A percentile compares a stretch with the other conserved stretches of the same genome.
Evolutionary conservation across 352 stramenopile genomes (phyloP).

Genomic region (Phytopythium delawarense): DNA sequence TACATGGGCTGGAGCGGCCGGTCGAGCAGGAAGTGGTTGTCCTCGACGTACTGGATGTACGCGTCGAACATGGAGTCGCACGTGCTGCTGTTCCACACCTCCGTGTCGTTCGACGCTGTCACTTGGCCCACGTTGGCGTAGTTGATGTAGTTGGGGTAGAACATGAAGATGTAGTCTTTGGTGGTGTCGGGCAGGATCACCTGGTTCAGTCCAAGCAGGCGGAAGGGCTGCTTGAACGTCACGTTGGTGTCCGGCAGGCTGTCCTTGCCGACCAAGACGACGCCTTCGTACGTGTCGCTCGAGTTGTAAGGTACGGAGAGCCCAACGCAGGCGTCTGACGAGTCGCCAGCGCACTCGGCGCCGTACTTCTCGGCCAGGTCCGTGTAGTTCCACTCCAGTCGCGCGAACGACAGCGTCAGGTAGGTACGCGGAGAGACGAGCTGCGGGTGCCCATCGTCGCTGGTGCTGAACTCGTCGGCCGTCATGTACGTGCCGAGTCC

Average conservation of each 20-base stretch:
- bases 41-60: slow-evolving; percentile 35
- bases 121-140: slow-evolving; percentile 3
- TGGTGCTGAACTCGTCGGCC: slow-evolving; percentile 15
- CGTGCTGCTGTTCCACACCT: neutral
- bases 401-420: slow-evolving; percentile 29
- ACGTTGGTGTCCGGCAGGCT: slow-evolving; percentile 16
- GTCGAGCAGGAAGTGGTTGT: slow-evolving; percentile 45
- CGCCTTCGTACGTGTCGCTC: slow-evolving; percentile 12
- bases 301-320: slow-evolving; percentile 16
- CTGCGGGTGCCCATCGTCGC: slow-evolving; percentile 8
- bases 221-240: slow-evolving; percentile 23
- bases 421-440: slow-evolving; percentile 20
- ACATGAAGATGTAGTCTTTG: neutral
- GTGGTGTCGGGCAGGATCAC: slow-evolving; percentile 12
- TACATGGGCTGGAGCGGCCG: slow-evolving; percentile 42
- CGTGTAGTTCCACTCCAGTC: slow-evolving; percentile 23
- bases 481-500: slow-evolving; percentile 26
- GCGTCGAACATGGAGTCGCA: slow-evolving; percentile 47
- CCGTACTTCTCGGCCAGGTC: slow-evolving; percentile 29
- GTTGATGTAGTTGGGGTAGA: slow-evolving; percentile 24
- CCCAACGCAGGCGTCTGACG: slow-evolving; percentile 9
- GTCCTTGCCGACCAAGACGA: slow-evolving; percentile 22
- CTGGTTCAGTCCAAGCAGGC: slow-evolving; percentile 24
- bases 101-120: neutral
- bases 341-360: slow-evolving; percentile 11